Percentiles rank a stretch among this genome's conserved stretches.
Conservation (phyloP, 2,329 filamentous ascomycete genomes). For the Trichocomaceae sp. region DNA sequence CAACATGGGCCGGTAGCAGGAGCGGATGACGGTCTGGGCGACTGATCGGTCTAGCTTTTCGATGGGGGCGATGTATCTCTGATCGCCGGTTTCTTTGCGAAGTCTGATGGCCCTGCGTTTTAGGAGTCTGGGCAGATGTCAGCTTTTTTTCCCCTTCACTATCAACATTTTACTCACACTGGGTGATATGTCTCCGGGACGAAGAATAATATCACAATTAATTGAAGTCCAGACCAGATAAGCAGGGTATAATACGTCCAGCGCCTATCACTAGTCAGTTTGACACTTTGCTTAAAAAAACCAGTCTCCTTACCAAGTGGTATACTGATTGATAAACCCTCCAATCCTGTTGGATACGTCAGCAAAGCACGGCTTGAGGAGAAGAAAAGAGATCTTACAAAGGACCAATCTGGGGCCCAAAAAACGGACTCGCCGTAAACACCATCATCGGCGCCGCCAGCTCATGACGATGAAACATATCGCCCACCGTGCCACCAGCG, state of each 20-base stretch:
- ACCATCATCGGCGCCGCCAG: slow-evolving; percentile 78
- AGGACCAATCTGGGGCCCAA: slow-evolving; percentile 52
- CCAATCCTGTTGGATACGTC: slow-evolving; percentile 43
- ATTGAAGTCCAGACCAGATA: slow-evolving; percentile 67
- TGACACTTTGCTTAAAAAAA: neutral
- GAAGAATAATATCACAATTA: slow-evolving; percentile 59
- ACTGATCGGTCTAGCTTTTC: slow-evolving; percentile 68
- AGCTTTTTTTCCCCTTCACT: no score
- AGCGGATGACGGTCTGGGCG: slow-evolving; percentile 50
- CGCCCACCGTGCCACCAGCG: slow-evolving; percentile 77
- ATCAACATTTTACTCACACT: slow-evolving; percentile 27
- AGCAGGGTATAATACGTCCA: slow-evolving; percentile 81
- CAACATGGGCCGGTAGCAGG: slow-evolving; percentile 63
- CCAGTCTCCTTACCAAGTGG: slow-evolving; percentile 48
- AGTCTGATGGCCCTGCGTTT: slow-evolving; percentile 63
- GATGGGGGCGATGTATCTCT: slow-evolving; percentile 62
- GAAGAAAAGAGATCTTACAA: slow-evolving; percentile 27
- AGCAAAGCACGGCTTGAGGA: neutral
- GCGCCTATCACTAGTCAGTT: slow-evolving; percentile 38
- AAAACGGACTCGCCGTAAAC: slow-evolving; percentile 60
- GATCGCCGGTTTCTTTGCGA: slow-evolving; percentile 56
- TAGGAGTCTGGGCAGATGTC: slow-evolving; percentile 50
- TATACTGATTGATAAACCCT: slow-evolving; percentile 75
- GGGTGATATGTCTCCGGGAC: slow-evolving; percentile 83
- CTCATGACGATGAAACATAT: slow-evolving; percentile 63